phyloP scores from a whole-genome alignment of 805 yeast genomes.

The Yarrowia porcina region DNA sequence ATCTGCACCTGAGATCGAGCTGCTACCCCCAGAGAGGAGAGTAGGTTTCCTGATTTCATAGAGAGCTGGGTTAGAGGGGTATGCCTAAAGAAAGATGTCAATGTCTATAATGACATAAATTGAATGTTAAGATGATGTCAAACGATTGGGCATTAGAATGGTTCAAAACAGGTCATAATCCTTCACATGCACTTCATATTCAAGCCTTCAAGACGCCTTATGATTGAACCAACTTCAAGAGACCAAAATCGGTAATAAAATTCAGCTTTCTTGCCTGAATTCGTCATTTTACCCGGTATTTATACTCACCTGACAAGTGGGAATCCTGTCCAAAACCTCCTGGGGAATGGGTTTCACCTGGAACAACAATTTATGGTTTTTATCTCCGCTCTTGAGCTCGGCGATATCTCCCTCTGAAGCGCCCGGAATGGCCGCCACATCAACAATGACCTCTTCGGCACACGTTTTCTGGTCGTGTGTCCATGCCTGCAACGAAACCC shows the following conservation, averaged over 20 bases:
- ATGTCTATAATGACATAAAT: no score
- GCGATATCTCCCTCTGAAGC: slow-evolving; percentile 73
- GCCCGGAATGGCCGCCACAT: slow-evolving; percentile 51
- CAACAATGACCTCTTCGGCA: slow-evolving; percentile 59
- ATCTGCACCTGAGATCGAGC: slow-evolving; percentile 47
- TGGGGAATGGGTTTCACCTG: slow-evolving; percentile 28
- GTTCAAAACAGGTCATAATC: no score
- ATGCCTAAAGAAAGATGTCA: no score
- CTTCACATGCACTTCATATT: no score
- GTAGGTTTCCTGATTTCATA: slow-evolving; percentile 29
- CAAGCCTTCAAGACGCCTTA: no score
- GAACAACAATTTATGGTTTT: slow-evolving; percentile 33
- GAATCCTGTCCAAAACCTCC: slow-evolving; percentile 7
- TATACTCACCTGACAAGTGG: slow-evolving; percentile 9
- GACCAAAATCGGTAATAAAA: no score
- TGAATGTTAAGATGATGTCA: no score
- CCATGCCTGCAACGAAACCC: slow-evolving; percentile 36
- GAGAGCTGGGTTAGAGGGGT: slow-evolving; percentile 28
- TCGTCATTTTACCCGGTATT: no score
- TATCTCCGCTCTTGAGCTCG: slow-evolving; percentile 45
- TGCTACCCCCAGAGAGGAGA: slow-evolving; percentile 52
- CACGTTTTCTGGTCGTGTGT: slow-evolving; percentile 67
- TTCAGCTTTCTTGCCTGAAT: no score
- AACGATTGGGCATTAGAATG: no score
- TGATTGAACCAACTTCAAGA: no score